Evolutionary conservation across 139 green algal genomes (phyloP).

Genomic region (Coelastrella sp.): DNA sequence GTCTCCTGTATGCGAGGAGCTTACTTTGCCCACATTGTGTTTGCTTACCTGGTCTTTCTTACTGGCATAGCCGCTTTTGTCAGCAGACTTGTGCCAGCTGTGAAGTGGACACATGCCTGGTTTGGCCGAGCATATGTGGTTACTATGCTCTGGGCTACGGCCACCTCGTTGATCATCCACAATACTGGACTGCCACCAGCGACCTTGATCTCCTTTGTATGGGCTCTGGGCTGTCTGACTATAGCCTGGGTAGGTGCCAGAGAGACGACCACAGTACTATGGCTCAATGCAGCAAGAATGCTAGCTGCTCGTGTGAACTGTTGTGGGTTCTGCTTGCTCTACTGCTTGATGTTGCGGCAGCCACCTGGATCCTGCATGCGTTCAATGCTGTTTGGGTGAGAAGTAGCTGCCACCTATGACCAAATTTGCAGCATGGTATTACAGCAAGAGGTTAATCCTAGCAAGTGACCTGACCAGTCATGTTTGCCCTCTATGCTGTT

Average conservation of each 20-base stretch:
- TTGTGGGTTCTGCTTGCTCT: too few species aligned
- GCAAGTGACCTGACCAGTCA: neutral
- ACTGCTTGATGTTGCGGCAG: too few species aligned
- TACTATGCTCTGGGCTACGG: conserved; percentile 45
- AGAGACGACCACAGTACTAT: neutral
- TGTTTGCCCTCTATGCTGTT: neutral
- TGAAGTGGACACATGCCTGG: conserved; percentile 40
- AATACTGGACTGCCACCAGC: conserved; percentile 43
- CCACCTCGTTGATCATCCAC: conserved; percentile 40
- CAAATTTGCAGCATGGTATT: neutral
- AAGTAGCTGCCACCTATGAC: too few species aligned
- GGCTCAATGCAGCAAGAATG: conserved; percentile 9
- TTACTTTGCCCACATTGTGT: conserved; percentile 47
- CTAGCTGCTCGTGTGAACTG: conserved; percentile 27
- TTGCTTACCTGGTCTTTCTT: conserved; percentile 35
- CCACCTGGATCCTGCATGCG: too few species aligned
- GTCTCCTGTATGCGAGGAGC: conserved; percentile 27
- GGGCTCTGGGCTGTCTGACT: conserved; percentile 12
- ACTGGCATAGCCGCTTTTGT: conserved; percentile 15
- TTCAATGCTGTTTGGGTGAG: too few species aligned
- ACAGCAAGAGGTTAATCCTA: neutral
- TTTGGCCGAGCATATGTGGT: conserved; percentile 45
- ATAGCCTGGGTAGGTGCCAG: neutral
- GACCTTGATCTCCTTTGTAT: conserved; percentile 40
- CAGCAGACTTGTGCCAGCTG: neutral